Evolutionary conservation across 2,329 filamentous ascomycete genomes (phyloP).

Genomic region (Xylariales sp.): DNA sequence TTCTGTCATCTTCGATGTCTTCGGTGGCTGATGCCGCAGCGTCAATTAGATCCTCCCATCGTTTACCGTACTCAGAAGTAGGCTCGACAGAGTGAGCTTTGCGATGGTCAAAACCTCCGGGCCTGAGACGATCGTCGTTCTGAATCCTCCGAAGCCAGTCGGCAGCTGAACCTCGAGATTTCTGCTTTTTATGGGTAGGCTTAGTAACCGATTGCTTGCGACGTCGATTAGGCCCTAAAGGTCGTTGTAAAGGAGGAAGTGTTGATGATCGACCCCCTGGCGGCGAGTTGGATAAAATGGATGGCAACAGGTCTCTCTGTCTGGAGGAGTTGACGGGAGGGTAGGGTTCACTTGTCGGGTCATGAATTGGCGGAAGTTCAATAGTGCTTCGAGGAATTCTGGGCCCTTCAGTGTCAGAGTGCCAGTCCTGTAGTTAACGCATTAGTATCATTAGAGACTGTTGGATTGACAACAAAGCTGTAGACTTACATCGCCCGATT

Average conservation of each 20-base stretch:
- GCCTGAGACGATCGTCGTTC: conserved; percentile 61
- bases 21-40: conserved; percentile 88
- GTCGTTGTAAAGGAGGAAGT: conserved; percentile 75
- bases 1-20: conserved; percentile 85
- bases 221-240: conserved; percentile 65
- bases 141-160: conserved; percentile 59
- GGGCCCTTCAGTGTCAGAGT: conserved; percentile 65
- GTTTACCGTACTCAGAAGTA: conserved; percentile 74
- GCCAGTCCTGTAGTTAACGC: conserved; percentile 53
- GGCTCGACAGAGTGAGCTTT: conserved; percentile 88
- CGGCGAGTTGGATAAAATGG: conserved; percentile 75
- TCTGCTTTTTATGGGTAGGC: conserved; percentile 75
- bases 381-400: conserved; percentile 63
- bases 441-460: conserved; percentile 12
- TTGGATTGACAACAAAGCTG: conserved; percentile 9
- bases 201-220: conserved; percentile 86
- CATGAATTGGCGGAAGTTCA: conserved; percentile 68
- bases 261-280: conserved; percentile 78
- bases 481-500: conserved; percentile 65
- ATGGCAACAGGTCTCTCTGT: conserved; percentile 72
- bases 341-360: conserved; percentile 71
- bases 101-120: conserved; percentile 63
- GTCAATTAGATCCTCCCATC: conserved; percentile 96
- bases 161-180: conserved; percentile 65
- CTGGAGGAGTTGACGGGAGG: conserved; percentile 52